phyloP scores from a whole-genome alignment of 768 basidiomycete genomes.

The Naganishia kalamii region DNA sequence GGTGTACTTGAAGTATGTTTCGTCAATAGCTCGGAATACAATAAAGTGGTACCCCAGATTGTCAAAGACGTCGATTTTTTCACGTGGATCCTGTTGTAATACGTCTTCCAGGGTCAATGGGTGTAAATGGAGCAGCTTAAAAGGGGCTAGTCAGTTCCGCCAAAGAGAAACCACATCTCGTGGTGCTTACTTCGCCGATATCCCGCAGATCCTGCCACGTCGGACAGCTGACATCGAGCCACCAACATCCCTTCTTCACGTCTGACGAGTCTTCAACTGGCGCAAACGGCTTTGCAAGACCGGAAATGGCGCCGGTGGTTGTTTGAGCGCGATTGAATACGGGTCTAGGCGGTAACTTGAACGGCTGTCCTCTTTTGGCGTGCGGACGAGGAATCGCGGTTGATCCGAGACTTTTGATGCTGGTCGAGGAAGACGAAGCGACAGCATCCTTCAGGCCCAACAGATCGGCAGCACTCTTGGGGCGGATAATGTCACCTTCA shows the following conservation, averaged over 20 bases:
- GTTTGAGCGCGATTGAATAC: not conserved
- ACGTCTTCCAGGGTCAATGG: slow-evolving; percentile 91
- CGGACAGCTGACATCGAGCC: slow-evolving; percentile 80
- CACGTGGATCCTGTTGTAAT: slow-evolving; percentile 79
- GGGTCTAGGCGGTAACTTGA: slow-evolving; percentile 12
- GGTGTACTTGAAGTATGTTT: slow-evolving; percentile 50
- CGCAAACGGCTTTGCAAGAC: not conserved
- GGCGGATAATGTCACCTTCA: slow-evolving; percentile 24
- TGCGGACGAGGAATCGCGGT: not conserved
- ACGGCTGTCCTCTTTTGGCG: not conserved
- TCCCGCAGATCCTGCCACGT: slow-evolving; percentile 80
- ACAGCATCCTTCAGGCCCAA: slow-evolving; percentile 25
- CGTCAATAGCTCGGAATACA: slow-evolving; percentile 74
- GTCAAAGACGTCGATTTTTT: slow-evolving; percentile 82
- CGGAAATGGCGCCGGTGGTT: not conserved
- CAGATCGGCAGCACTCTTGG: slow-evolving; percentile 42
- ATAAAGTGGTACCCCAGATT: slow-evolving; percentile 88
- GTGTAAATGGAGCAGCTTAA: slow-evolving; percentile 74
- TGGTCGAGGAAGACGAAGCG: slow-evolving; percentile 5
- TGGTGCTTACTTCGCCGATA: slow-evolving; percentile 62
- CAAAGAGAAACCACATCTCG: not conserved
- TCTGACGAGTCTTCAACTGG: not conserved
- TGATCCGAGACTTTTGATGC: not conserved
- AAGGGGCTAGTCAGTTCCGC: slow-evolving; percentile 1
- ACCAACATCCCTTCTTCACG: slow-evolving; percentile 56